Percentiles rank a stretch among this genome's conserved stretches.
Evolutionary conservation across 371 early-diverging fungal species (phyloP).

Genomic region (Mucor ambiguus): DNA sequence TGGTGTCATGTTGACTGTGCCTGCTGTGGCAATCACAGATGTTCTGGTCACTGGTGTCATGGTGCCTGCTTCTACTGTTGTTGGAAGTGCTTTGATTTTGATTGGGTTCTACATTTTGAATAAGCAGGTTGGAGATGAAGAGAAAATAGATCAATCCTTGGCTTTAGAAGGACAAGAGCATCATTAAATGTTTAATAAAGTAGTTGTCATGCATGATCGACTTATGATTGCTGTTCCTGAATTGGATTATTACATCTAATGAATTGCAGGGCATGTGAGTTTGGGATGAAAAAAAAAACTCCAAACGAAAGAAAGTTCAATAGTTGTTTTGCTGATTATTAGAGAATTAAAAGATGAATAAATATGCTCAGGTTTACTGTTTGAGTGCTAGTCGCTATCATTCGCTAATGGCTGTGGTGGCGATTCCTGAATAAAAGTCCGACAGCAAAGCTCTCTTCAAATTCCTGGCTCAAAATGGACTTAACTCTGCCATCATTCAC

Average conservation of each 20-base stretch:
- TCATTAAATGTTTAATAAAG: not conserved
- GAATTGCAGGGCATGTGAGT: too few relatives aligned
- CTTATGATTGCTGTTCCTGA: not conserved
- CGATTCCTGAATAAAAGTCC: too few relatives aligned
- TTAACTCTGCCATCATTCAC: too few relatives aligned
- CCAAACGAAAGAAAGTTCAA: too few relatives aligned
- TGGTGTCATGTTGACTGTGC: slow-evolving; percentile 83
- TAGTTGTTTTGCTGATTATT: too few relatives aligned
- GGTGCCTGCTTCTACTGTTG: slow-evolving; percentile 52
- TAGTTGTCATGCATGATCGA: not conserved
- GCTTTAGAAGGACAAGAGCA: slow-evolving; percentile 16
- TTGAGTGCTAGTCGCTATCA: too few relatives aligned
- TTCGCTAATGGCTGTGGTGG: too few relatives aligned
- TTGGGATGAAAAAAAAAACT: too few relatives aligned
- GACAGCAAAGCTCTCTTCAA: too few relatives aligned
- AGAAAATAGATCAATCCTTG: slow-evolving; percentile 18
- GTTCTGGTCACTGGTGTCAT: slow-evolving; percentile 54
- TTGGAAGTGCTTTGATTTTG: slow-evolving; percentile 58
- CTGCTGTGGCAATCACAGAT: slow-evolving; percentile 71
- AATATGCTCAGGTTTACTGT: too few relatives aligned
- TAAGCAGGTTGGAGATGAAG: slow-evolving; percentile 23
- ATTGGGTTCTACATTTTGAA: slow-evolving; percentile 57
- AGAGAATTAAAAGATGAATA: too few relatives aligned
- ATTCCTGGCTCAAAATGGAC: too few relatives aligned
- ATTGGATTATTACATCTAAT: not conserved